These are phyloP conservation scores for Helminthosporium solani DNA, from an alignment of 2,329 filamentous ascomycete genomes.

Conservation along the genomic window DNA sequence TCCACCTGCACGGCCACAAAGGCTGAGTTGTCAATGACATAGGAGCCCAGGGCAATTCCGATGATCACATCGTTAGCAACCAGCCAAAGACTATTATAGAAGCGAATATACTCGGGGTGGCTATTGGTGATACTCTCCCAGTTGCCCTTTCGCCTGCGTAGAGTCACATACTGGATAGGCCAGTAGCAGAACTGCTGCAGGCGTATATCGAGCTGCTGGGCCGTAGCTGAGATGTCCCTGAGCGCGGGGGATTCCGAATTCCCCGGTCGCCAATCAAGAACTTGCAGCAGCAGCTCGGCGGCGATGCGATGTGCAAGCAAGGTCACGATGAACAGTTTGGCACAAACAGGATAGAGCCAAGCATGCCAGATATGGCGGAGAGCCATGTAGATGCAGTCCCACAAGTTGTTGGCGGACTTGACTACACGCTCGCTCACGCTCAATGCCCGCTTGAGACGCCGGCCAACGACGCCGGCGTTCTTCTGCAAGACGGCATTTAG, in stretches of 20 bases:
- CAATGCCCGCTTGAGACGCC: conserved; percentile 76
- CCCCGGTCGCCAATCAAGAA: conserved; percentile 82
- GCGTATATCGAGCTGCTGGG: conserved; percentile 95
- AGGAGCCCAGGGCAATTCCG: conserved; percentile 91
- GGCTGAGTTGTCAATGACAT: conserved; percentile 90
- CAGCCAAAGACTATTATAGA: conserved; percentile 98
- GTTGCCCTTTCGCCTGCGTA: conserved; percentile 84
- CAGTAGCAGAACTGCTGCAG: conserved; percentile 98
- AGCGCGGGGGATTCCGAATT: conserved; percentile 74
- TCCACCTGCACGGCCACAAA: conserved; percentile 82
- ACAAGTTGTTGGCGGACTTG: conserved; percentile 84
- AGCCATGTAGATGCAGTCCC: conserved; percentile 69
- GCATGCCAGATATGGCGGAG: conserved; percentile 70
- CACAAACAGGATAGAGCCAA: conserved; percentile 77
- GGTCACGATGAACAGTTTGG: conserved; percentile 69
- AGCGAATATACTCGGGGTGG: conserved; percentile 96
- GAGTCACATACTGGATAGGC: conserved; percentile 92
- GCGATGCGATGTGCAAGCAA: conserved; percentile 77
- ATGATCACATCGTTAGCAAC: conserved; percentile 99
- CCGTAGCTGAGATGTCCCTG: conserved; percentile 94
- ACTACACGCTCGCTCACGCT: conserved; percentile 95
- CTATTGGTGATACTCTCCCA: conserved; percentile 96
- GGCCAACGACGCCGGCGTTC: conserved; percentile 82
- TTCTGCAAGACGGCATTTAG: conserved; percentile 81
- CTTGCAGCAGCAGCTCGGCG: conserved; percentile 73